Evolutionary conservation across 805 yeast genomes (phyloP), one percentile per base, ranked within the genome.

Genomic region (Metschnikowia chrysomelidarum): DNA sequence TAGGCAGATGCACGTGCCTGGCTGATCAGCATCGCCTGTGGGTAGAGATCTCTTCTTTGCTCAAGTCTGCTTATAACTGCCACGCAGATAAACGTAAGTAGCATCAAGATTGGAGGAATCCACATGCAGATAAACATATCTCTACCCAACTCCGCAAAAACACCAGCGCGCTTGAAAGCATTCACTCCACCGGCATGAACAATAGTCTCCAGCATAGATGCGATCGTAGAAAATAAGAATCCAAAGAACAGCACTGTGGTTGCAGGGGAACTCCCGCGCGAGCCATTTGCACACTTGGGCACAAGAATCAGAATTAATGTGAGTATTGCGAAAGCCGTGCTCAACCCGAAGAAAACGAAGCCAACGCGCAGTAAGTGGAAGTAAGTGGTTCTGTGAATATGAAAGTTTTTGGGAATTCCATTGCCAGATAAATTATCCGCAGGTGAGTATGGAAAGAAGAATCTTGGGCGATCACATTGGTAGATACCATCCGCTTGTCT

Each of bases 51-150:
- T 20, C 32, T 20, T 7, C 19, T 4, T n/a, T 28, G 36, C 21
- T 32, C 29, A 15, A 28, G 11, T 14, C 36, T 19, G 19, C 17
- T 32, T 7, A 19, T 4, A 8, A 24, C 26, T 11, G 22, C 21
- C 30, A 38, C 28, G 30, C 28, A 29, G n/a, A 27, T 2, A 34
- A 39, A 33, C 48, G 43, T 29, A 47, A 41, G 24, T 41, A 49
- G 21, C 38, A 41, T 43, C 15, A 40, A 30, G 35, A 46, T 40
- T 7, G 69, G 69, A 5, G 74, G 56, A 4, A 80, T 57, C 94
- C 94, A 85, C 23, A 78, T 59, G 40, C 81, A 73, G 10, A 78
- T 87, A 55, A 82, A 67, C 56, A 71, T 62, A 26, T 67, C 68
- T 7, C 60, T 54, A 10, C 82, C 81, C 25, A 79, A 25, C 3